Evolutionary conservation across 2,329 filamentous ascomycete genomes (phyloP).

Genomic region (Trichoderma sp.): DNA sequence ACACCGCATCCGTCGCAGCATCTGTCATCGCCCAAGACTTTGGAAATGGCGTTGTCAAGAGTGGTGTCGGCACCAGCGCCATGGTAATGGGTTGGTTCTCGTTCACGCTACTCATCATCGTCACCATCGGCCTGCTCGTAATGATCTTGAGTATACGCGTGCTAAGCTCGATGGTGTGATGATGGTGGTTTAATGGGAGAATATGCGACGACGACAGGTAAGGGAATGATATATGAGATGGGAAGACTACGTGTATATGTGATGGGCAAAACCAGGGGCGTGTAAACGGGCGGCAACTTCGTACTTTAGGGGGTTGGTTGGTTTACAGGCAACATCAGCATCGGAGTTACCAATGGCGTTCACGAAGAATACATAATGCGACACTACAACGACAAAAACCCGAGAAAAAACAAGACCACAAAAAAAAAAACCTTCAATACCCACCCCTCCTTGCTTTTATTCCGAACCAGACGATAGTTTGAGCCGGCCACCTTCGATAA

Average conservation of each 20-base stretch:
- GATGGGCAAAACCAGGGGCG: constrained; percentile 26
- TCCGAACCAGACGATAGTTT: constrained; percentile 4
- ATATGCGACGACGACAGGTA: background rate
- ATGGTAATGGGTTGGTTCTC: constrained; percentile 99
- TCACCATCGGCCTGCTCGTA: constrained; percentile 90
- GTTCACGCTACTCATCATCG: constrained; percentile 89
- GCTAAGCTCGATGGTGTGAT: constrained; percentile 61
- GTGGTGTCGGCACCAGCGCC: constrained; percentile 87
- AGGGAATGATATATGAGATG: constrained; percentile 22
- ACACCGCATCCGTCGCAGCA: constrained; percentile 94
- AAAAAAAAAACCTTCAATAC: background rate
- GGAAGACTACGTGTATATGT: constrained; percentile 32
- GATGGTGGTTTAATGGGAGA: constrained; percentile 16
- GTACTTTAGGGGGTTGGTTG: constrained; percentile 24
- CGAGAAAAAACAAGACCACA: background rate
- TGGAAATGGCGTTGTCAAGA: constrained; percentile 84
- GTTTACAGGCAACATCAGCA: constrained; percentile 40
- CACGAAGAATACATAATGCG: constrained; percentile 27
- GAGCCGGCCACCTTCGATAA: background rate
- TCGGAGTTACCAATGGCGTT: constrained; percentile 39
- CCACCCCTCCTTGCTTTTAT: constrained; percentile 1
- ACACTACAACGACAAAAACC: background rate
- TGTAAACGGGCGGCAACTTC: constrained; percentile 27
- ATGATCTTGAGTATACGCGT: constrained; percentile 95
- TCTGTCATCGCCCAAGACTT: constrained; percentile 92